Base-by-base conservation (phyloP, 495 filamentous ascomycete genomes). In the Penicillium alfredii region DNA sequence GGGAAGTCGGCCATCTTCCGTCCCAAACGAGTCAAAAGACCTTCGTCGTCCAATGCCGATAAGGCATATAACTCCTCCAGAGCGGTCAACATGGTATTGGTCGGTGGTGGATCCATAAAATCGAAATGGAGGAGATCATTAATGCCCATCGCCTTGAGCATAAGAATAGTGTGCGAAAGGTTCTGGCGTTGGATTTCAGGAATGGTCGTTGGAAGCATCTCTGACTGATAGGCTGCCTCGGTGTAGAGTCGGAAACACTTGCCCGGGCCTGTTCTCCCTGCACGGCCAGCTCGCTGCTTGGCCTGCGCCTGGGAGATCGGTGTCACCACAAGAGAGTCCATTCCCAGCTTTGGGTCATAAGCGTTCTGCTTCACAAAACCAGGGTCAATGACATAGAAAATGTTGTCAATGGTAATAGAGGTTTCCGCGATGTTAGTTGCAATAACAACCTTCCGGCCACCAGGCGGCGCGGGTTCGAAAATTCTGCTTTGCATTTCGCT, bases 91-190 rank as follows among this genome's bases (percentile, higher is more conserved):
- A 95, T 97, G 19, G 92, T 96, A 48, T 95, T 96, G 5, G 88
- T 90, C 1, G 93, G 92, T 1, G 92, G 92, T 2, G 90, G 88
- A 49, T 97, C 93, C 89, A 99, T 96, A 51, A 97, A 99, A 56
- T 96, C 90, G 50, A 99, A 99, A 44, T 94, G 87, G 8, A 99
- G 76, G 3, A 99, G 70, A 51, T 99, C 92, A 49, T 97, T 96
- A 55, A 99, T 97, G 3, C 92, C 92, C 90, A 97, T 97, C 1
- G 92, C 92, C 60, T 99, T 99, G 19, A 99, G 73, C 88, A 97
- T 94, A 17, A 99, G 78, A 60, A 99, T 97, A 2, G 92, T 96
- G 38, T 82, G 76, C 0, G 85, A 82, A n/a, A 99, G 61, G 49
- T 97, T 97, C 56, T 95, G 88, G 6, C 92, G 77, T 52, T 99